phyloP scores from a whole-genome alignment of 768 basidiomycete species.

The Tylopilus cervinicoccineus region DNA sequence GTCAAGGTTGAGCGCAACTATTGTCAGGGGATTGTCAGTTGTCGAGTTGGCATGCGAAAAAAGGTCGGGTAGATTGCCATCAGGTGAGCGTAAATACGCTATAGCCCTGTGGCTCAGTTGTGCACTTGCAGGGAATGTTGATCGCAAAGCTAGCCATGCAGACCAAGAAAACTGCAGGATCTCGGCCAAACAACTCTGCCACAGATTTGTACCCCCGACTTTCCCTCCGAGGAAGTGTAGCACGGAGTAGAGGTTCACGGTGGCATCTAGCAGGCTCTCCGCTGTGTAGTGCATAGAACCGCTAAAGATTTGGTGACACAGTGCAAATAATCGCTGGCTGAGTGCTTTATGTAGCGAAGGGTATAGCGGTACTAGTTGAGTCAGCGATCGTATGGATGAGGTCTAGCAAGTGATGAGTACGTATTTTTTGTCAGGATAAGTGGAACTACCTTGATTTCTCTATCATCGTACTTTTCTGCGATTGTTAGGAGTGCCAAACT shows the following conservation, averaged over 20 bases:
- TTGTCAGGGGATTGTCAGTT: conserved; percentile 45
- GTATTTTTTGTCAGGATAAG: not conserved
- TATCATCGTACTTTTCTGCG: conserved; percentile 47
- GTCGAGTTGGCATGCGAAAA: conserved; percentile 14
- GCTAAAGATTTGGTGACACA: conserved; percentile 54
- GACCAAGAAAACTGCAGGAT: conserved; percentile 63
- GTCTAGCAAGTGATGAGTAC: conserved; percentile 33
- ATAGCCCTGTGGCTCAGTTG: conserved; percentile 12
- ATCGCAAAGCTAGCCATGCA: conserved; percentile 53
- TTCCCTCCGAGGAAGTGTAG: conserved; percentile 77
- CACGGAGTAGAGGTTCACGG: conserved; percentile 55
- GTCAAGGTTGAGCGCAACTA: conserved; percentile 56
- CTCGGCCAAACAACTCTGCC: conserved; percentile 75
- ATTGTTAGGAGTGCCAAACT: conserved; percentile 53
- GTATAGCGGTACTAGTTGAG: conserved; percentile 57
- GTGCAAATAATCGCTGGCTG: conserved; percentile 45
- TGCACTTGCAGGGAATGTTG: conserved; percentile 50
- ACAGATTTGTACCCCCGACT: conserved; percentile 63
- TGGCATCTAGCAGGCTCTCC: conserved; percentile 38
- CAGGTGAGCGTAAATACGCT: conserved; percentile 2
- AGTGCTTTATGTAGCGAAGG: conserved; percentile 62
- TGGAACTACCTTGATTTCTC: conserved; percentile 50
- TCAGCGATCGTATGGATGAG: conserved; percentile 44
- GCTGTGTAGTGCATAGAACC: conserved; percentile 47
- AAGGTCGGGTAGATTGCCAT: conserved; percentile 8